Base-by-base conservation (phyloP, 116 monocot genomes). In the Trichopus zeylanicus region DNA sequence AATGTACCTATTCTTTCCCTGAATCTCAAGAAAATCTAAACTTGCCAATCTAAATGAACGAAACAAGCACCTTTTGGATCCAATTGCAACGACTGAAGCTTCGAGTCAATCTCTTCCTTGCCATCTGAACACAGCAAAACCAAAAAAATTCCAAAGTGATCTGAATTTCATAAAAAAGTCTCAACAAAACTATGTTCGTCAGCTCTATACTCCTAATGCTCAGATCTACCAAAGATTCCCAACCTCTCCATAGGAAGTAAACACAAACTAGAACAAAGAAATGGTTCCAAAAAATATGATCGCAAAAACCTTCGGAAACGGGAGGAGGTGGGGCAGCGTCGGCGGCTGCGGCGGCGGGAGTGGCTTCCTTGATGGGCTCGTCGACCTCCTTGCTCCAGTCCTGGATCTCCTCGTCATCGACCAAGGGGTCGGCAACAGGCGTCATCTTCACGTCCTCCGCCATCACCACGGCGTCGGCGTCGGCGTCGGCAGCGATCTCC, bases 321-420 rank as follows among this genome's bases (percentile, higher is more conserved):
- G n/a, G n/a, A n/a, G n/a, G n/a, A n/a, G n/a, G n/a, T n/a, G n/a
- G n/a, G n/a, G n/a, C n/a, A n/a, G n/a, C n/a, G n/a, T n/a, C n/a
- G n/a, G 34, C 34, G 34, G 10, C 56, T 20, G 31, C 64, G 18
- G 59, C 51, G 31, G 58, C 12, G 1, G 29, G 35, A 26, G 19
- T n/a, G 4, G 9, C 23, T 28, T 32, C 35, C 21, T 26, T 7
- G 2, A 31, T 31, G 28, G 58, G 25, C 26, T 5, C 47, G 7
- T 61, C 73, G 12, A 67, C 73, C 34, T 52, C 61, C 13, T 67
- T 67, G 61, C 61, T 67, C 73, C 73, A 73, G 33, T 73, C 73
- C 20, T 73, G 61, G 24, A 30, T 27, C 23, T 66, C 72, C 42
- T 12, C 66, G 27, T 18, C 67, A 31, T 67, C 67, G 7, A 48